Percentiles rank a stretch among this genome's conserved stretches.
These are phyloP conservation scores for Nakaseomyces uthaithaninus DNA, from an alignment of 1,139 yeast genomes.

Conservation along the genomic window DNA sequence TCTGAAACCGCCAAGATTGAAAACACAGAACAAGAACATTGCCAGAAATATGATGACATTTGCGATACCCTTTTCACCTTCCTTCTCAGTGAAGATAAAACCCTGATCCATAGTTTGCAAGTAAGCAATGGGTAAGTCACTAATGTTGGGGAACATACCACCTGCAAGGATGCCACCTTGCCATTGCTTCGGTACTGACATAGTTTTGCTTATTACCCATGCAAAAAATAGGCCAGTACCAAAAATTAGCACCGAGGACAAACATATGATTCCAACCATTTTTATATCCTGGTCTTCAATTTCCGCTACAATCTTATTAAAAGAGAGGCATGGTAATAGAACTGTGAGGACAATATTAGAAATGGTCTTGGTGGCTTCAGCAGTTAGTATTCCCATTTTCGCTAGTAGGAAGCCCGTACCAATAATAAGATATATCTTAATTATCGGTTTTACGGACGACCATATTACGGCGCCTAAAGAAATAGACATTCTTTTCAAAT, in stretches of 20 bases:
- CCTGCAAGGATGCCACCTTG: constrained; percentile 73
- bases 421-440: constrained; percentile 77
- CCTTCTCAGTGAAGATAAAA: constrained; percentile 46
- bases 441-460: constrained; percentile 80
- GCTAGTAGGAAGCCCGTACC: constrained; percentile 66
- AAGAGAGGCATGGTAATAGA: constrained; percentile 71
- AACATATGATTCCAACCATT: constrained; percentile 64
- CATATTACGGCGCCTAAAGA: constrained; percentile 65
- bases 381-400: constrained; percentile 56
- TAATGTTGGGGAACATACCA: constrained; percentile 68
- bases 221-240: constrained; percentile 30
- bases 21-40: constrained; percentile 60
- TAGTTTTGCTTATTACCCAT: constrained; percentile 25
- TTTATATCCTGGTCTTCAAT: constrained; percentile 68
- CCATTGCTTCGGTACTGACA: constrained; percentile 66
- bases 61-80: constrained; percentile 76
- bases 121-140: constrained; percentile 89
- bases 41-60: constrained; percentile 75
- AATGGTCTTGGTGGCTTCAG: constrained; percentile 65
- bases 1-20: constrained; percentile 69
- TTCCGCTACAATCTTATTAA: constrained; percentile 66
- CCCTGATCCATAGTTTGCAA: constrained; percentile 72
- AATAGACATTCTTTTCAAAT: constrained; percentile 25
- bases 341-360: constrained; percentile 63
- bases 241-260: constrained; percentile 33